Percentiles rank a stretch among this genome's conserved stretches.
Evolutionary conservation across 2,329 filamentous ascomycete species (phyloP).

Genomic region (Thielaviopsis populi): DNA sequence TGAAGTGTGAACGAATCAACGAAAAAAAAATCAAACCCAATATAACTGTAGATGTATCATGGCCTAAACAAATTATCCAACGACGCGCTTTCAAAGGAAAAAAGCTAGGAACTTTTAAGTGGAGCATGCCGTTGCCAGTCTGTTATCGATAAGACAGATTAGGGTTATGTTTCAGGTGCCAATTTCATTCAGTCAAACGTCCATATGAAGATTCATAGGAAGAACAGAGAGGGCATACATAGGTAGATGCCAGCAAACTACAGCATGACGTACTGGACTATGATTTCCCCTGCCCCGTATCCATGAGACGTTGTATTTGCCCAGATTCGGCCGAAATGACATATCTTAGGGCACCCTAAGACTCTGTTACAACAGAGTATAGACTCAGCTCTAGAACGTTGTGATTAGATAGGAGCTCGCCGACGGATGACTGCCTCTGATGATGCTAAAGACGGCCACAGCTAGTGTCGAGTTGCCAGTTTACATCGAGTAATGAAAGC

Average conservation of each 20-base stretch:
- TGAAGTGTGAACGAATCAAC: background rate
- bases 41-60: background rate
- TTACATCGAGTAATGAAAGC: slow-evolving; percentile 12
- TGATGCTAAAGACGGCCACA: background rate
- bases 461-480: background rate
- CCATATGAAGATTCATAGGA: too few relatives aligned
- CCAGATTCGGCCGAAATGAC: background rate
- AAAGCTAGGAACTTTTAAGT: slow-evolving; percentile 14
- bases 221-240: too few relatives aligned
- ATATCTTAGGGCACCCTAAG: background rate
- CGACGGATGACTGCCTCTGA: background rate
- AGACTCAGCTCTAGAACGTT: background rate
- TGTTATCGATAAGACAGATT: background rate
- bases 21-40: background rate
- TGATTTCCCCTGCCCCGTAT: too few relatives aligned
- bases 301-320: background rate
- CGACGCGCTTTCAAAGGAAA: background rate
- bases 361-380: background rate
- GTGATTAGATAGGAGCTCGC: background rate
- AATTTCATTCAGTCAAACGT: too few relatives aligned
- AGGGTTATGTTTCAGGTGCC: background rate
- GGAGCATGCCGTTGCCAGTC: background rate
- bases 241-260: too few relatives aligned
- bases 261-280: too few relatives aligned
- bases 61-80: background rate